A percentile compares a stretch with the other conserved stretches of the same genome.
These are phyloP conservation scores for Cyberlindnera misumaiensis DNA, from an alignment of 805 yeast genomes.

Conservation along the genomic window DNA sequence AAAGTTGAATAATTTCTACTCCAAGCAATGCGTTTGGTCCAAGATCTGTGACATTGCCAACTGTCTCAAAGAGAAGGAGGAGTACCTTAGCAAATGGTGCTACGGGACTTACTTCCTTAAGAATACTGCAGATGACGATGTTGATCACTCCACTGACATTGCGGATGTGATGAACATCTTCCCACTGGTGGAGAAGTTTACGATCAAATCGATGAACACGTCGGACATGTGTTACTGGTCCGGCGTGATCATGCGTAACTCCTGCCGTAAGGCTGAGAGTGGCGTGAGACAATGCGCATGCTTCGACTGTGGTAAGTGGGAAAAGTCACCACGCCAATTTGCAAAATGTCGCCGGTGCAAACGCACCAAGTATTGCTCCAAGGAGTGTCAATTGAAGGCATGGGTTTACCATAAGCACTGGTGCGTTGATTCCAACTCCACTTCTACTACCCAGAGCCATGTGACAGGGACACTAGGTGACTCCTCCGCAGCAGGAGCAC, in stretches of 20 bases:
- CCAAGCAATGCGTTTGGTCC: constrained; percentile 4
- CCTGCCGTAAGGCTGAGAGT: constrained; percentile 83
- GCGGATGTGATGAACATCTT: constrained; percentile 53
- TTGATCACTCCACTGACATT: not conserved
- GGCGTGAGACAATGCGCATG: constrained; percentile 95
- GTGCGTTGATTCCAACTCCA: constrained; percentile 47
- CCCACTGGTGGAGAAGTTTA: constrained; percentile 88
- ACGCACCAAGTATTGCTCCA: constrained; percentile 89
- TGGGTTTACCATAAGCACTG: constrained; percentile 93
- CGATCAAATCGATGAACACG: constrained; percentile 55
- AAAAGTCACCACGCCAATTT: constrained; percentile 80
- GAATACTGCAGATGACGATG: not conserved
- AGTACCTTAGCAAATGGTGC: constrained; percentile 35
- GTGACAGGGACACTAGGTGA: not conserved
- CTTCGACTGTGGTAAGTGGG: constrained; percentile 93
- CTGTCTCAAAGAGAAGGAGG: constrained; percentile 2
- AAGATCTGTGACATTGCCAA: constrained; percentile 7
- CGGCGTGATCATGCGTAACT: constrained; percentile 94
- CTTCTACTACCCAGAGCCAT: constrained; percentile 1
- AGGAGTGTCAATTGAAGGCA: constrained; percentile 85
- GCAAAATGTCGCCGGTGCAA: constrained; percentile 94
- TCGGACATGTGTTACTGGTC: constrained; percentile 93
- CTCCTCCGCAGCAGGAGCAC: constrained; percentile 3
- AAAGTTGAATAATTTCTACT: constrained; percentile 17
- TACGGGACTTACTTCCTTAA: constrained; percentile 33